Evolutionary conservation across 192 early-diverging fungal species (phyloP).

Genomic region (Coemansia erecta): DNA sequence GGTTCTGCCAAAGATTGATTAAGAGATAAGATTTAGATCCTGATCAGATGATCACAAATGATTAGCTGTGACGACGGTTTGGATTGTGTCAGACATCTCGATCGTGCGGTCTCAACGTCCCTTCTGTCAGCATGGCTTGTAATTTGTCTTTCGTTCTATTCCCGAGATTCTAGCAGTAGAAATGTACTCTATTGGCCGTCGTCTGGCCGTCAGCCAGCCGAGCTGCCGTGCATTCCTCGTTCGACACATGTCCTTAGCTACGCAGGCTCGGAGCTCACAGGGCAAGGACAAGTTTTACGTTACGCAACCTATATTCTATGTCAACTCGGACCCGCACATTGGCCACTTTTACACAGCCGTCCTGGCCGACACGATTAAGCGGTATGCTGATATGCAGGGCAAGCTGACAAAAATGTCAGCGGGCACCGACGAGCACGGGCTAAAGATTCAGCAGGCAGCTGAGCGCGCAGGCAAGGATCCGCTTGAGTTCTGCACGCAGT

Average conservation of each 20-base stretch:
- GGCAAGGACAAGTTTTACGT: conserved; percentile 56
- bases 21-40: conserved; percentile 9
- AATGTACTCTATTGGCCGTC: too few species aligned
- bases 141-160: too few species aligned
- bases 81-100: too few species aligned
- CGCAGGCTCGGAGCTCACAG: neutral
- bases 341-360: conserved; percentile 92
- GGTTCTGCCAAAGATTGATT: neutral
- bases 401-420: conserved; percentile 42
- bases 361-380: conserved; percentile 74
- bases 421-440: conserved; percentile 96
- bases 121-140: neutral
- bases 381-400: conserved; percentile 74
- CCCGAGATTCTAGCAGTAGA: too few species aligned
- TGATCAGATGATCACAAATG: neutral
- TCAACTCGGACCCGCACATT: conserved; percentile 78
- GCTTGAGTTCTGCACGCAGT: conserved; percentile 76
- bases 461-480: conserved; percentile 56
- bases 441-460: conserved; percentile 96
- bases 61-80: neutral
- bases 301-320: conserved; percentile 84
- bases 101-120: too few species aligned
- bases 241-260: neutral
- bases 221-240: neutral
- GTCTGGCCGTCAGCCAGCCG: too few species aligned